phyloP scores from a whole-genome alignment of 768 basidiomycete genomes.

The Macrocybe gigantea region DNA sequence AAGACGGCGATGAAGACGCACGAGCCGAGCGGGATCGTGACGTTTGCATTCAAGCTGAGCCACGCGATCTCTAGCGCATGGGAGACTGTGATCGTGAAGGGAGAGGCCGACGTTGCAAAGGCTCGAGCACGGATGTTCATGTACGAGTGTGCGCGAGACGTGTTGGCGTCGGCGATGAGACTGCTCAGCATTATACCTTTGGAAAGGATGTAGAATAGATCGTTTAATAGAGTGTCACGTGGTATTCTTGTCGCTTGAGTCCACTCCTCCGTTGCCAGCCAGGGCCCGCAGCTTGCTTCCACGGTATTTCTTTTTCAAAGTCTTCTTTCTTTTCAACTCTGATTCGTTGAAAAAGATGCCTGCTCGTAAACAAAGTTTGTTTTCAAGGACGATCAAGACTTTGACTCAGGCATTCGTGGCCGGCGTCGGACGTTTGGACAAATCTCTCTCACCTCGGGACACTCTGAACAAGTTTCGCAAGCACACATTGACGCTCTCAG shows the following conservation, averaged over 20 bases:
- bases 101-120: conserved; percentile 69
- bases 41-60: conserved; percentile 79
- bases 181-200: conserved; percentile 85
- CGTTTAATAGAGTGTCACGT: too few species aligned
- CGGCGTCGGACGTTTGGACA: conserved; percentile 66
- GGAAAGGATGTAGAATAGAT: conserved; percentile 72
- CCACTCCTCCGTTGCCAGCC: too few species aligned
- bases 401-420: conserved; percentile 45
- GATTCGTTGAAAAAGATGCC: too few species aligned
- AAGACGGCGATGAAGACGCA: conserved; percentile 77
- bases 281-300: too few species aligned
- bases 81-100: conserved; percentile 85
- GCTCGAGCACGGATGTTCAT: conserved; percentile 85
- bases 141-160: conserved; percentile 85
- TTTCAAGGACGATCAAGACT: conserved; percentile 15
- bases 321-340: too few species aligned
- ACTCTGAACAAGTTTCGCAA: conserved; percentile 54
- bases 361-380: conserved; percentile 12
- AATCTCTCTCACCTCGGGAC: conserved; percentile 64
- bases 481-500: conserved; percentile 50
- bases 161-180: conserved; percentile 82
- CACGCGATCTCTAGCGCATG: conserved; percentile 91
- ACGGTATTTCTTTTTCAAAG: too few species aligned
- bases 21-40: conserved; percentile 90
- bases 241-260: too few species aligned